phyloP scores from a whole-genome alignment of 768 basidiomycete species.

The Ramaria sp. region DNA sequence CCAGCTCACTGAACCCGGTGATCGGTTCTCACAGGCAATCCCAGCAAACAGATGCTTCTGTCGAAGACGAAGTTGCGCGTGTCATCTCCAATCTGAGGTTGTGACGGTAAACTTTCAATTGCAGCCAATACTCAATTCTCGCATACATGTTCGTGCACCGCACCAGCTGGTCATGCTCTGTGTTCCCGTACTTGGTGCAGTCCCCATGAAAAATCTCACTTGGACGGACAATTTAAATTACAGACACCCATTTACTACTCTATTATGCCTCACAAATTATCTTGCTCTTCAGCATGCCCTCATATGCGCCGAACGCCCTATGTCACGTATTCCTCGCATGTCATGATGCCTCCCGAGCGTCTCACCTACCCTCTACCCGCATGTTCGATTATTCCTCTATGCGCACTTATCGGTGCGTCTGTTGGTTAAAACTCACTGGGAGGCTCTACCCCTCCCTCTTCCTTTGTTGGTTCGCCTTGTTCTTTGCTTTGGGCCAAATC shows the following conservation, averaged over 20 bases:
- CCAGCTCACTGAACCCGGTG: conserved; percentile 31
- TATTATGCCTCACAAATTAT: neutral
- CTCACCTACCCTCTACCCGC: neutral
- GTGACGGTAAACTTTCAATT: conserved; percentile 24
- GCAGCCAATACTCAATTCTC: too few species aligned
- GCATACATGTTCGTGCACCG: neutral
- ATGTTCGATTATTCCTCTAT: neutral
- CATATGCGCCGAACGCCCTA: neutral
- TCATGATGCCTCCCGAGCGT: neutral
- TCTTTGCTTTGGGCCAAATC: neutral
- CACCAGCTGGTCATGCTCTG: neutral
- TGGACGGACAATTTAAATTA: neutral
- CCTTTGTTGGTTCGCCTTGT: neutral
- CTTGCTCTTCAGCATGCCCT: neutral
- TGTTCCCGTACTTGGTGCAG: neutral
- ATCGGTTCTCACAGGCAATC: conserved; percentile 8
- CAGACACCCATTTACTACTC: neutral
- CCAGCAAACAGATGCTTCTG: neutral
- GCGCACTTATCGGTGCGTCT: neutral
- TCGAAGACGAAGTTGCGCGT: conserved; percentile 58
- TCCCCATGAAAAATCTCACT: neutral
- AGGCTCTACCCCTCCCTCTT: neutral
- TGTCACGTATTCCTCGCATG: neutral
- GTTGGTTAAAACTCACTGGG: neutral
- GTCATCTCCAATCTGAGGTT: conserved; percentile 70